Conservation (phyloP, 2,329 filamentous ascomycete species). For the Aureobasidium sp. region DNA sequence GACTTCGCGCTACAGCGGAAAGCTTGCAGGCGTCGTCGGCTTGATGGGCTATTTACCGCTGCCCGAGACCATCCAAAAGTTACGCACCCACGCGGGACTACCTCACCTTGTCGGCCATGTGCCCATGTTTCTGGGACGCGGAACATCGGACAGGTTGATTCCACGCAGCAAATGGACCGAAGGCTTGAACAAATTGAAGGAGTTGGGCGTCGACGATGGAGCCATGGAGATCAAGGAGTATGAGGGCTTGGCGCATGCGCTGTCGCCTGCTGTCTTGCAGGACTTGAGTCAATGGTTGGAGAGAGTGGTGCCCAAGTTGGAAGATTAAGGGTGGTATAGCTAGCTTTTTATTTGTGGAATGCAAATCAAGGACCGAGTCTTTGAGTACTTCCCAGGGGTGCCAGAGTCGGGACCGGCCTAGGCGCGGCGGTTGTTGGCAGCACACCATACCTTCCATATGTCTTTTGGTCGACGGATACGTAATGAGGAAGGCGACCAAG, state of each 20-base stretch:
- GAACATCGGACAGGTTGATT: conserved; percentile 42
- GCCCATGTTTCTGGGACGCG: conserved; percentile 42
- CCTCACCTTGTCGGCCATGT: conserved; percentile 31
- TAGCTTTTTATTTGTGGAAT: not conserved
- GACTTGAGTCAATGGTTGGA: conserved; percentile 41
- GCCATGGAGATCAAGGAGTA: conserved; percentile 40
- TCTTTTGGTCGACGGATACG: conserved; percentile 92
- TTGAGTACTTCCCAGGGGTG: conserved; percentile 52
- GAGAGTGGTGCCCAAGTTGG: conserved; percentile 33
- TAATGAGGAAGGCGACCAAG: conserved; percentile 82
- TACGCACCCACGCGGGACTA: conserved; percentile 34
- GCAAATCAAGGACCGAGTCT: conserved; percentile 57
- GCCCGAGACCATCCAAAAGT: conserved; percentile 31
- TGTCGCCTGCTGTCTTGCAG: conserved; percentile 37
- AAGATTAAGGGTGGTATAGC: conserved; percentile 18
- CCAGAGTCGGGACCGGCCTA: conserved; percentile 22
- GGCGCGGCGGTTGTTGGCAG: conserved; percentile 47
- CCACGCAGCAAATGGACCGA: conserved; percentile 38
- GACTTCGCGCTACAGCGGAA: conserved; percentile 33
- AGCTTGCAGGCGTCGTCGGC: conserved; percentile 36
- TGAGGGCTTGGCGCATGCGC: conserved; percentile 42
- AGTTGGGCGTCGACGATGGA: conserved; percentile 34
- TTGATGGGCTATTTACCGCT: conserved; percentile 44
- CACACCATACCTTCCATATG: conserved; percentile 85
- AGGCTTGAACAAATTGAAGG: conserved; percentile 35